Percentiles rank a stretch among this genome's conserved stretches.
Conservation (phyloP, 129 eudicot genomes). For the Oenanthe sinensis region DNA sequence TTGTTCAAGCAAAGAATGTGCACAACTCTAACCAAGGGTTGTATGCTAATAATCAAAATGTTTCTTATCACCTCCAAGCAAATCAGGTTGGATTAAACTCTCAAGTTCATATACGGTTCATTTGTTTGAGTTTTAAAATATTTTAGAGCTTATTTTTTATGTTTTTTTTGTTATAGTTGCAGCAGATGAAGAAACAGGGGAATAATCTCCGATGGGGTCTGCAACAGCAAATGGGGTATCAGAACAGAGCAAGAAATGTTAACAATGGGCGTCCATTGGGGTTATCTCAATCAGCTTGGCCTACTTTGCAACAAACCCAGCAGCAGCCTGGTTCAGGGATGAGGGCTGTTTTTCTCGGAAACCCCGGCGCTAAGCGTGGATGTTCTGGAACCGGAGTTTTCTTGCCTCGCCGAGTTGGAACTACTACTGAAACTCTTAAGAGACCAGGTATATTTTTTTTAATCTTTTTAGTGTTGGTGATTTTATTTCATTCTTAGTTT, state of each 20-base stretch:
- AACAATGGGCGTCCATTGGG: slow-evolving; percentile 16
- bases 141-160: neutral
- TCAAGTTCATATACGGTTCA: neutral
- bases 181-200: slow-evolving; percentile 29
- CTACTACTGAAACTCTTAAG: slow-evolving; percentile 48
- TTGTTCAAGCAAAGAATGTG: neutral
- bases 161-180: slow-evolving; percentile 20
- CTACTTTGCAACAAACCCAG: slow-evolving; percentile 44
- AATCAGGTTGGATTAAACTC: slow-evolving; percentile 29
- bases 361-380: slow-evolving; percentile 47
- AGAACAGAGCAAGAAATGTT: slow-evolving; percentile 24
- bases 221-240: slow-evolving; percentile 26
- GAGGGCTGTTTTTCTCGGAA: slow-evolving; percentile 62
- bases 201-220: slow-evolving; percentile 8
- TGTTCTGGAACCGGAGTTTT: slow-evolving; percentile 83
- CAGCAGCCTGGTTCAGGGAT: slow-evolving; percentile 52
- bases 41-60: slow-evolving; percentile 14
- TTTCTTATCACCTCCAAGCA: slow-evolving; percentile 45
- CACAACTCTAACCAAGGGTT: slow-evolving; percentile 7
- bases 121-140: neutral
- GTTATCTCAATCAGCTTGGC: slow-evolving; percentile 50
- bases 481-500: neutral
- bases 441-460: slow-evolving; percentile 33
- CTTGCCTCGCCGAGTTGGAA: slow-evolving; percentile 61
- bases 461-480: neutral